Base-by-base conservation (phyloP, 2,329 filamentous ascomycete genomes). In the Ophiostoma ips region DNA sequence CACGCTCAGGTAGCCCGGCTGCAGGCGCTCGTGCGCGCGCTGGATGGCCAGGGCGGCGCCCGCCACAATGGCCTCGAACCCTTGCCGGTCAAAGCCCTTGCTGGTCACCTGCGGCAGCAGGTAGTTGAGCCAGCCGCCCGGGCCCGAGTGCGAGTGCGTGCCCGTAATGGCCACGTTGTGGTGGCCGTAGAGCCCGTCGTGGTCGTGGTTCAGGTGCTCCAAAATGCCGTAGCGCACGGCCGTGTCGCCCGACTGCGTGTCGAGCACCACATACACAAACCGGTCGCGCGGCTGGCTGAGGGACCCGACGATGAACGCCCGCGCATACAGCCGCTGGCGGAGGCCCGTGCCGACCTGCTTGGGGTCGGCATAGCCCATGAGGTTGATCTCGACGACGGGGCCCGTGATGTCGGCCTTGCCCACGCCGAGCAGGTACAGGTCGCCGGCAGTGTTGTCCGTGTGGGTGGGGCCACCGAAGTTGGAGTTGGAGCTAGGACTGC, bases 71-170 rank as follows among this genome's bases (percentile, higher is more conserved):
- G 89, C 88, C 56, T 80, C 75, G 61, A 92, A 94, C 59, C 85
- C 89, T 62, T 92, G 84, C 62, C 81, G 81, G 63, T 88, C 77
- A 59, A 95, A 95, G 0, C 89, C 89, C 53, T 83, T 75, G 61
- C 83, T 90, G 0, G 88, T 90, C 58, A 95, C 83, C 61, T 95
- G 88, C 10, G 88, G 89, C 13, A 95, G 71, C 10, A 95, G 73
- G 60, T 95, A 95, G 63, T 95, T 95, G 61, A 92, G 72, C 87
- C 87, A 95, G 15, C 84, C 89, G 4, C 86, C 89, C 0, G 89
- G 88, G 0, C 87, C 88, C 16, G 87, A 83, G 66, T 95, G 89
- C 2, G 85, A 90, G 62, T 95, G 89, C 0, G 89, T 95, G 33
- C 87, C 89, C 2, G 85, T 92, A 16, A 95, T 75, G n/a, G 89